These are phyloP conservation scores for Kodamaea jinghongensis DNA, from an alignment of 805 yeast genomes.

Conservation along the genomic window DNA sequence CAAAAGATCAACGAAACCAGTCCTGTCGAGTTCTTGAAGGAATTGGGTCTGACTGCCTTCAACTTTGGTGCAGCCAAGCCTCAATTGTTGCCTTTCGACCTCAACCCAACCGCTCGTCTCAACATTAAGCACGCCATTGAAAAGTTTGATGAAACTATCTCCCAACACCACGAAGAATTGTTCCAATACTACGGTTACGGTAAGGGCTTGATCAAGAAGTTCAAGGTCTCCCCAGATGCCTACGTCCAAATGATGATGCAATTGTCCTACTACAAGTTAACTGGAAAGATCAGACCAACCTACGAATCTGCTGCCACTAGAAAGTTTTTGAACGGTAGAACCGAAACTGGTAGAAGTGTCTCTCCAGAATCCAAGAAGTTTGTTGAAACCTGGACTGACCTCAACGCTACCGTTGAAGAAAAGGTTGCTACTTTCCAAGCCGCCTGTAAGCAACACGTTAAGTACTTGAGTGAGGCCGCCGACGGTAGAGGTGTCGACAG, in stretches of 20 bases:
- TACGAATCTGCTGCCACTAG: conserved; percentile 96
- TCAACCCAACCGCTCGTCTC: conserved; percentile 48
- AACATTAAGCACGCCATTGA: conserved; percentile 55
- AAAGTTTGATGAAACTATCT: conserved; percentile 56
- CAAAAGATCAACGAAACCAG: conserved; percentile 52
- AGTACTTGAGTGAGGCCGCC: conserved; percentile 72
- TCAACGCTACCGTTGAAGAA: conserved; percentile 46
- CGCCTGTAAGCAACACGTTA: conserved; percentile 73
- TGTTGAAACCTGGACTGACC: conserved; percentile 70
- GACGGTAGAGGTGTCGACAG: conserved; percentile 91
- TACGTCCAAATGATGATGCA: conserved; percentile 88
- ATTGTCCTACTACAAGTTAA: conserved; percentile 80
- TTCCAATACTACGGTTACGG: conserved; percentile 85
- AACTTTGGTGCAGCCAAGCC: conserved; percentile 16
- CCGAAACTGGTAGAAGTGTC: conserved; percentile 89
- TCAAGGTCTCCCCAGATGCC: conserved; percentile 91
- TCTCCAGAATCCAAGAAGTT: conserved; percentile 67
- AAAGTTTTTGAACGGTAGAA: conserved; percentile 83
- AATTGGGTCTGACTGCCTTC: conserved; percentile 19
- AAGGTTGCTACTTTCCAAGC: conserved; percentile 66
- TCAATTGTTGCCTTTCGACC: conserved; percentile 50
- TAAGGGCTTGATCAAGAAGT: conserved; percentile 76
- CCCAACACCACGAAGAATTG: conserved; percentile 69
- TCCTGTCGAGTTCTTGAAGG: conserved; percentile 28
- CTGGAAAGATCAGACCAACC: conserved; percentile 82